Evolutionary conservation across 169 alveolate genomes (phyloP), one percentile per base, ranked within the genome.

Genomic region (Plasmodium cynomolgi): DNA sequence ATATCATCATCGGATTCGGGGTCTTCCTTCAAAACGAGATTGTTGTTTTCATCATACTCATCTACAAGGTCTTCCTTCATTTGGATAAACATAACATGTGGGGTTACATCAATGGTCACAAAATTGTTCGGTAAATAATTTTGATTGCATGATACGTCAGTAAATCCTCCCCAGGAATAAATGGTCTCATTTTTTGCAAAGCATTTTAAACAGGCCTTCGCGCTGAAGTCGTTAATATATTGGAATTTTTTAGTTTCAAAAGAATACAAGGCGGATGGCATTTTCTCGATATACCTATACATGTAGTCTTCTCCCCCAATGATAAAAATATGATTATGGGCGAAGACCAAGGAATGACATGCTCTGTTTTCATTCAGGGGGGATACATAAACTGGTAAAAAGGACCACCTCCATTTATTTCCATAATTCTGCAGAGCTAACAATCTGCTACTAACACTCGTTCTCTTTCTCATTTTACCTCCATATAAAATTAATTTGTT

Each of bases 101-200:
- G 84, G 50, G 62, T 81, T 15, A 91, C 31, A 91, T 91, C 58
- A 41, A 91, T 44, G 7, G 84, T 23, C 7, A 44, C 85, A 82
- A 91, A 91, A 72, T 91, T 82, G 37, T 58, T 73, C 0, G 95
- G 92, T 9, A 91, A 54, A 74, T 23, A 91, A 91, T 81, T 81
- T 2, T 81, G 23, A 50, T 85, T 54, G 54, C 58, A 73, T 1
- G 91, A 68, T 44, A 72, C 62, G 83, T 71, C 92, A n/a, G 86
- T 91, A 91, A 91, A 91, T 26, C 95, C 95, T 34, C 95, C 95
- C 95, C 95, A 91, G n/a, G 95, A 72, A 72, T 91, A 91, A 47
- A 91, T 82, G 15, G 62, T 71, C 56, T 91, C 80, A 41, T 54
- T 72, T 72, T 81, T 91, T 82, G 74, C 91, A 91, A 81, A 81